Evolutionary conservation across 345 rosid genomes (phyloP).

Genomic region (Theobroma cacao): DNA sequence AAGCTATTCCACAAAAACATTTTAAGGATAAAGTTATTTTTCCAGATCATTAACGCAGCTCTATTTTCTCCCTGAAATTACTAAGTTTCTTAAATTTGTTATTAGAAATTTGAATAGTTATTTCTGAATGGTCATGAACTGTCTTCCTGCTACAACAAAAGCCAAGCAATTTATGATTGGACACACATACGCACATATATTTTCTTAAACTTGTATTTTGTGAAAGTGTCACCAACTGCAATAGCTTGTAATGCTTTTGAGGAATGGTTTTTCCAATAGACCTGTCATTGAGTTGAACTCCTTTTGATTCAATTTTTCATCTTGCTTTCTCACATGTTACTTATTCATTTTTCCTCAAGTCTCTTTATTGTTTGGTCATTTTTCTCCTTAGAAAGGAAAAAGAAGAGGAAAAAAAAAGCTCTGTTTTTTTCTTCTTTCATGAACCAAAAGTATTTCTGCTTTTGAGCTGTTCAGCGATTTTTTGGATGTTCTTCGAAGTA

Average conservation of each 20-base stretch:
- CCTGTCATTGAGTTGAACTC: background rate
- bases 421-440: background rate
- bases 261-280: background rate
- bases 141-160: too few species aligned
- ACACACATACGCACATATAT: background rate
- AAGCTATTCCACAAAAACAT: background rate
- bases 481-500: background rate
- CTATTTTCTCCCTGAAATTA: background rate
- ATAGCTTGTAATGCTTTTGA: background rate
- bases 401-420: background rate
- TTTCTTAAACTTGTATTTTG: background rate
- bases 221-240: background rate
- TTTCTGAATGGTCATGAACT: background rate
- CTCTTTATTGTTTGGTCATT: background rate
- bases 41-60: background rate
- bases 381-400: background rate
- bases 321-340: background rate
- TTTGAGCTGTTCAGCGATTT: background rate
- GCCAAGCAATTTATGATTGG: too few species aligned
- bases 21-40: background rate
- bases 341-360: background rate
- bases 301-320: background rate
- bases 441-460: slow-evolving; percentile 2
- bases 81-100: background rate
- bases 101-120: background rate